Conservation (phyloP, 495 filamentous ascomycete genomes). For the Xylaria telfairii region DNA sequence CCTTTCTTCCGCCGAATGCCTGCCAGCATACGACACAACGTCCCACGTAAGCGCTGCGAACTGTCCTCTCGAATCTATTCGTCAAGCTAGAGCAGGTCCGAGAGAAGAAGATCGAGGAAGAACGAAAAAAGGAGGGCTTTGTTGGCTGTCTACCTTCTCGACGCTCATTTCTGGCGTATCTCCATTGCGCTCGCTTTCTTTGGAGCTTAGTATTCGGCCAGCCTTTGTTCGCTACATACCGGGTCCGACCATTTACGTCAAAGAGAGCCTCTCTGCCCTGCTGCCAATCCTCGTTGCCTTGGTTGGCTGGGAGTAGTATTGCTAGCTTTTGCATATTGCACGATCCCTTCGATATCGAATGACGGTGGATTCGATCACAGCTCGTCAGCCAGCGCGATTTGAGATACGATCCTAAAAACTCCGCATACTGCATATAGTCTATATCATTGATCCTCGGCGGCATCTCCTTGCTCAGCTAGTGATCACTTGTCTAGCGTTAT, state of each 20-base stretch:
- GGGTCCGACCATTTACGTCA: slow-evolving; percentile 31
- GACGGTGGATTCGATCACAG: slow-evolving; percentile 30
- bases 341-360: slow-evolving; percentile 29
- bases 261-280: slow-evolving; percentile 27
- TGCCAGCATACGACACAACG: slow-evolving; percentile 18
- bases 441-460: slow-evolving; percentile 35
- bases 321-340: slow-evolving; percentile 26
- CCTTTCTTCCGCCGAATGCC: slow-evolving; percentile 13
- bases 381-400: slow-evolving; percentile 32
- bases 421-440: slow-evolving; percentile 35
- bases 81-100: background rate
- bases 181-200: slow-evolving; percentile 42
- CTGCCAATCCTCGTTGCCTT: slow-evolving; percentile 18
- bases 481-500: slow-evolving; percentile 38
- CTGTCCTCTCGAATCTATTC: slow-evolving; percentile 10
- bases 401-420: slow-evolving; percentile 25
- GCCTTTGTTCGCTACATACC: slow-evolving; percentile 40
- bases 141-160: slow-evolving; percentile 36
- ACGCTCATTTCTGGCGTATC: slow-evolving; percentile 42
- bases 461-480: slow-evolving; percentile 36
- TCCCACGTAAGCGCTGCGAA: slow-evolving; percentile 22
- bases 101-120: slow-evolving; percentile 12
- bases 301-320: slow-evolving; percentile 34
- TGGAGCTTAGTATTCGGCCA: slow-evolving; percentile 40
- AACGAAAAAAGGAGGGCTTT: slow-evolving; percentile 31